A percentile compares a stretch with the other conserved stretches of the same genome.
phyloP scores from a whole-genome alignment of 2,329 filamentous ascomycete species.

The Paecilomyces niveus region DNA sequence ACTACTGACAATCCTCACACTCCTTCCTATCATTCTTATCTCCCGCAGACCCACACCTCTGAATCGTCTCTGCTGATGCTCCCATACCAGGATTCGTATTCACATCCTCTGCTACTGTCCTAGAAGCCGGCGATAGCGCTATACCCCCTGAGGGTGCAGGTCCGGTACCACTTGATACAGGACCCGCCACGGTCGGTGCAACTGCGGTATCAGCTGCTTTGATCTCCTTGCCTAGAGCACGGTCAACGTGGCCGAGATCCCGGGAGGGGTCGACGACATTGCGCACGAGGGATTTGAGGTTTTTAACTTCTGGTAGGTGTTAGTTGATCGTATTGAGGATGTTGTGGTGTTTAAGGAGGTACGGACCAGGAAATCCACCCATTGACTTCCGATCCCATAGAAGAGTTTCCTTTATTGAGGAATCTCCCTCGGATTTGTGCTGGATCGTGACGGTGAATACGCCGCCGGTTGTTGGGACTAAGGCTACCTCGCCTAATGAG shows the following conservation, averaged over 20 bases:
- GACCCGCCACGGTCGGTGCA: not conserved
- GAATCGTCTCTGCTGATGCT: not conserved
- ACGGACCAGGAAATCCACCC: slow-evolving; percentile 72
- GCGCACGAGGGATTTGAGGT: slow-evolving; percentile 75
- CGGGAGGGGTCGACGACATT: slow-evolving; percentile 73
- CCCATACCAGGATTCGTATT: not conserved
- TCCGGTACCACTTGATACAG: not conserved
- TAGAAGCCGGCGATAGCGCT: no score
- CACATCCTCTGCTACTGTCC: not conserved
- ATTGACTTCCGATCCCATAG: slow-evolving; percentile 86
- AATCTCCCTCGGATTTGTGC: slow-evolving; percentile 16
- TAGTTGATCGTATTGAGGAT: no score
- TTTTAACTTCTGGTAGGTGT: slow-evolving; percentile 62
- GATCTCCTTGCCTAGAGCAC: slow-evolving; percentile 22
- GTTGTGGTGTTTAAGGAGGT: slow-evolving; percentile 1
- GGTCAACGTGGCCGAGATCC: slow-evolving; percentile 76
- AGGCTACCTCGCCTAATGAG: slow-evolving; percentile 74
- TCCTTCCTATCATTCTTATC: slow-evolving; percentile 7
- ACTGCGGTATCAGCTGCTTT: not conserved
- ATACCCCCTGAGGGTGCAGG: not conserved
- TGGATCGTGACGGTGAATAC: slow-evolving; percentile 68
- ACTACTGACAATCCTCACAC: slow-evolving; percentile 21
- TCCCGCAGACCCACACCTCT: slow-evolving; percentile 1
- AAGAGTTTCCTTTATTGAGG: slow-evolving; percentile 42
- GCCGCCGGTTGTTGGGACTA: slow-evolving; percentile 79